Base-by-base conservation (phyloP, 106 monocot species). In the Ottelia alismoides region DNA sequence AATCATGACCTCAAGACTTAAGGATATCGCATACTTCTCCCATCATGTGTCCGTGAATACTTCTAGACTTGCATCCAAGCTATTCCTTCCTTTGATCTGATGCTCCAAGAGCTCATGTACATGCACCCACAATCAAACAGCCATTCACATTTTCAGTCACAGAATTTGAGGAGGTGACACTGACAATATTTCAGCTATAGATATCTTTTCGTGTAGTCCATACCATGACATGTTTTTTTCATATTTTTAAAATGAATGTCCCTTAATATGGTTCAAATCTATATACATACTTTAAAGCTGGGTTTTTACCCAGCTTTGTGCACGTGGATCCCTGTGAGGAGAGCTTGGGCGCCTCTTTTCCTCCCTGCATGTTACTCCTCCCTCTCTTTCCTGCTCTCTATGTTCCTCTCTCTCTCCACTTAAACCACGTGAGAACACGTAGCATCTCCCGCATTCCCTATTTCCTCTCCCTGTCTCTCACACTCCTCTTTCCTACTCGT, bases 361-460 rank as follows among this genome's bases (percentile, higher is more conserved):
- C 27, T 18, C 24, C n/a, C 11, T 30, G 18, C 2, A 28, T 29
- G 5, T 31, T 20, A 30, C 29, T 55, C 3, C 55, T 55, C 55
- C 30, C 55, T 55, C 55, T 29, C 55, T n/a, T 26, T 29, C 55
- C 30, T 30, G 2, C 55, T 55, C 55, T 55, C 55, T 55, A 27
- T 55, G 29, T 55, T 20, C 12, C 30, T 12, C 25, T 55, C 55
- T 55, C 25, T 30, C 55, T 55, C 11, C 1, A 25, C 11, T 18
- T 55, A 7, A 27, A 27, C 14, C 6, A 6, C n/a, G 16, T 22
- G 21, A 9, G 10, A 2, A 1, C n/a, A 6, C 51, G 11, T 3
- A 2, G 25, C 2, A 22, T 52, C 51, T 52, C 51, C 26, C 51
- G n/a, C 49, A 20, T 22, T 20, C 11, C 22, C 49, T 22, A 18